Conservation (phyloP, 257 asterid species). For the Solanum acaule region DNA sequence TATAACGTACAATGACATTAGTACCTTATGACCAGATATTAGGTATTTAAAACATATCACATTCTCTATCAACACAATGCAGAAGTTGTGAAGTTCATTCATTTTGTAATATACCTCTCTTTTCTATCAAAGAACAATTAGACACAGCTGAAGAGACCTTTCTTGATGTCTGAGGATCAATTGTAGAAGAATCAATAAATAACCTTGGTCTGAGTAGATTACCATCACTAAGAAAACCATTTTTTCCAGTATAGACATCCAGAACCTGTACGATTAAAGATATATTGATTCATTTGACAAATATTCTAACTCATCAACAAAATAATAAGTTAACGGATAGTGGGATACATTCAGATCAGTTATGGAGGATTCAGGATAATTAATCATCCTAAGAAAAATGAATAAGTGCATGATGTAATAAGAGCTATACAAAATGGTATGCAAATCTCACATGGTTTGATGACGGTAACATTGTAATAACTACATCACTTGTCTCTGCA, state of each 20-base stretch:
- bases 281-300: background rate
- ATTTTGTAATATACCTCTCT: conserved; percentile 27
- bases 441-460: conserved; percentile 62
- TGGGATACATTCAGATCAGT: background rate
- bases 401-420: background rate
- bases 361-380: background rate
- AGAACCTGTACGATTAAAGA: conserved; percentile 42
- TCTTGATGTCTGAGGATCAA: conserved; percentile 93
- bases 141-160: conserved; percentile 47
- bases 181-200: conserved; percentile 86
- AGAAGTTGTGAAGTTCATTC: background rate
- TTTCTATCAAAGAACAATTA: conserved; percentile 23
- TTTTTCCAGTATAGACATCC: conserved; percentile 78
- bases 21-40: background rate
- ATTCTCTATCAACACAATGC: background rate
- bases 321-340: background rate
- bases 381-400: background rate
- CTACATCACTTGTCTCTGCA: conserved; percentile 78
- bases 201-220: conserved; percentile 49
- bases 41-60: background rate
- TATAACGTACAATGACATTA: background rate
- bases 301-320: background rate
- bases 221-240: conserved; percentile 54
- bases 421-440: background rate
- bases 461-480: conserved; percentile 93